Evolutionary conservation across 139 green algal species (phyloP).

Genomic region (Limnomonas spitsbergensis): DNA sequence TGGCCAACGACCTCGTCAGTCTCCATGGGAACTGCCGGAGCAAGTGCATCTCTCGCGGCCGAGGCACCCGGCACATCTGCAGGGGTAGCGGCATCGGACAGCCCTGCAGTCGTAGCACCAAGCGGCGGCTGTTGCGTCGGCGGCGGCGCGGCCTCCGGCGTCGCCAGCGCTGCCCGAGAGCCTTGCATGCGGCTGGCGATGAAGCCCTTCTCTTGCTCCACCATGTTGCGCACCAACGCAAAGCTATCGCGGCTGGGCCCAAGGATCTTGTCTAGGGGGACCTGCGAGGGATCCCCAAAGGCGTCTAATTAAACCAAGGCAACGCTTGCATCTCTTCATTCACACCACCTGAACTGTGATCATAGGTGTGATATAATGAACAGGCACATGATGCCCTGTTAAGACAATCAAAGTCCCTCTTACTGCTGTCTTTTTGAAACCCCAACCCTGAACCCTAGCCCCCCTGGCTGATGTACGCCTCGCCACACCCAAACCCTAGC

Average conservation of each 20-base stretch:
- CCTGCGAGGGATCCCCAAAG: neutral
- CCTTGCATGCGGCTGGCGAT: neutral
- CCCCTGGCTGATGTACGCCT: too few species aligned
- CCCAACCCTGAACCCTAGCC: too few species aligned
- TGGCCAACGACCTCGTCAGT: too few species aligned
- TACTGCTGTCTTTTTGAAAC: too few species aligned
- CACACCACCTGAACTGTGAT: too few species aligned
- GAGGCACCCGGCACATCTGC: neutral
- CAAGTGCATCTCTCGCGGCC: neutral
- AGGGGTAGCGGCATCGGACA: neutral
- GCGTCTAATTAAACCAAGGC: too few species aligned
- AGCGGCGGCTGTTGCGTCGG: neutral
- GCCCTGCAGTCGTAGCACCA: neutral
- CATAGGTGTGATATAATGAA: too few species aligned
- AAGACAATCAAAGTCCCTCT: too few species aligned
- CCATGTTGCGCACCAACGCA: neutral
- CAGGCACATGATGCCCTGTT: too few species aligned
- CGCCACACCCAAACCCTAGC: too few species aligned
- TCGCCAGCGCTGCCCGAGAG: neutral
- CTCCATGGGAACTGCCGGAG: neutral
- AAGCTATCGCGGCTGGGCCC: neutral
- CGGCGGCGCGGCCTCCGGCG: neutral
- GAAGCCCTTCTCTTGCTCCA: neutral
- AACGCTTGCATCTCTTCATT: too few species aligned
- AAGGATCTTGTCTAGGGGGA: conserved; percentile 12